phyloP scores from a whole-genome alignment of 306 rosid species.

The Prunus mongolica region DNA sequence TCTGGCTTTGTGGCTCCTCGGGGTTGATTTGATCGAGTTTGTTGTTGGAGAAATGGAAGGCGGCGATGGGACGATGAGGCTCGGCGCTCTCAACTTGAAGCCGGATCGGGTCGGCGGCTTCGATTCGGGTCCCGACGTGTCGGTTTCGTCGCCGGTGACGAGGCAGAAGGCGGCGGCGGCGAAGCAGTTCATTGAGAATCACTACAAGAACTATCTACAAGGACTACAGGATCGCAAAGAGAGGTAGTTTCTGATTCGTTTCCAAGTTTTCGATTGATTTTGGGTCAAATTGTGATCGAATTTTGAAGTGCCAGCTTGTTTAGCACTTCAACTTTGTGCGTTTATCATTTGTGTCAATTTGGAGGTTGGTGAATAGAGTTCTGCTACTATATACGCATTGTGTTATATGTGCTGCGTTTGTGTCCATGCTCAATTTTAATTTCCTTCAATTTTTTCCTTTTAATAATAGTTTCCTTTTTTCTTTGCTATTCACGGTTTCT shows the following conservation, averaged over 20 bases:
- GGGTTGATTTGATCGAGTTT: conserved; percentile 13
- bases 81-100: conserved; percentile 75
- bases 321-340: neutral
- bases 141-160: conserved; percentile 94
- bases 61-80: conserved; percentile 75
- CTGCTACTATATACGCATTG: neutral
- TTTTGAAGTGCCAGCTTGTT: neutral
- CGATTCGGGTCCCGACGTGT: conserved; percentile 67
- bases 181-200: conserved; percentile 95
- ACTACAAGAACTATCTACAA: conserved; percentile 91
- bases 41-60: conserved; percentile 54
- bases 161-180: conserved; percentile 94
- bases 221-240: conserved; percentile 96
- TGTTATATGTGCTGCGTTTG: neutral
- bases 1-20: neutral
- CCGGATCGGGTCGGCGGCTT: conserved; percentile 61
- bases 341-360: neutral
- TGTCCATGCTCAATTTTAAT: neutral
- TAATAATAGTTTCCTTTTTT: neutral
- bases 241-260: conserved; percentile 37
- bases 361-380: neutral
- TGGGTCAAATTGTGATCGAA: neutral
- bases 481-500: neutral
- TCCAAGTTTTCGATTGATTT: neutral
- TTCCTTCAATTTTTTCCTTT: neutral